phyloP scores from a whole-genome alignment of 768 basidiomycete species.

The Leucosporidium scottii region DNA sequence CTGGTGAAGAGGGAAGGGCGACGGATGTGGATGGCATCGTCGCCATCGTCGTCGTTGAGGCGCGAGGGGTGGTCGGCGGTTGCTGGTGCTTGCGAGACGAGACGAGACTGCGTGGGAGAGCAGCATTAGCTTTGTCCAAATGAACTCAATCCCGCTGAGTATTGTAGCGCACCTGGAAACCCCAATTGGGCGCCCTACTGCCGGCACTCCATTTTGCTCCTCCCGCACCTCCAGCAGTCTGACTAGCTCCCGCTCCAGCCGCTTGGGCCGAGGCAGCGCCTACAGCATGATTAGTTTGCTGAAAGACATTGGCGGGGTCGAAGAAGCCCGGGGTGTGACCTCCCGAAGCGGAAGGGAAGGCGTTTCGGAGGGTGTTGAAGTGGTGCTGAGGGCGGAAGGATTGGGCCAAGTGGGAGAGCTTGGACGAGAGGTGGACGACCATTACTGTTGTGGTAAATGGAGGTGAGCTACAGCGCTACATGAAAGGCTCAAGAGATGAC shows the following conservation, averaged over 20 bases:
- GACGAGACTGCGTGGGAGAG: not conserved
- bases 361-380: conserved; percentile 22
- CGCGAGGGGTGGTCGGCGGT: conserved; percentile 8
- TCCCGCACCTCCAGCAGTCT: conserved; percentile 10
- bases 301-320: conserved; percentile 9
- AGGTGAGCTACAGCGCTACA: no score
- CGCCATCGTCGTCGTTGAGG: conserved; percentile 19
- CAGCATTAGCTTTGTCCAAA: not conserved
- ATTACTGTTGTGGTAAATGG: not conserved
- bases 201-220: conserved; percentile 21
- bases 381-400: conserved; percentile 25
- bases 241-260: conserved; percentile 2
- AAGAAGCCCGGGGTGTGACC: conserved; percentile 20
- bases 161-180: conserved; percentile 19
- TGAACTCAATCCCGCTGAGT: no score
- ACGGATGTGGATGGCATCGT: conserved; percentile 7
- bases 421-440: conserved; percentile 31
- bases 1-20: not conserved
- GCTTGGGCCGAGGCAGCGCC: not conserved
- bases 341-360: conserved; percentile 25
- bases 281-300: not conserved
- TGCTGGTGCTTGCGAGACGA: not conserved
- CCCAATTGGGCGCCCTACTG: conserved; percentile 21
- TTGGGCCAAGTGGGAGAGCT: conserved; percentile 32
- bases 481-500: not conserved